Base-by-base conservation (phyloP, 352 stramenopile genomes). In the Pythium brassicae region DNA sequence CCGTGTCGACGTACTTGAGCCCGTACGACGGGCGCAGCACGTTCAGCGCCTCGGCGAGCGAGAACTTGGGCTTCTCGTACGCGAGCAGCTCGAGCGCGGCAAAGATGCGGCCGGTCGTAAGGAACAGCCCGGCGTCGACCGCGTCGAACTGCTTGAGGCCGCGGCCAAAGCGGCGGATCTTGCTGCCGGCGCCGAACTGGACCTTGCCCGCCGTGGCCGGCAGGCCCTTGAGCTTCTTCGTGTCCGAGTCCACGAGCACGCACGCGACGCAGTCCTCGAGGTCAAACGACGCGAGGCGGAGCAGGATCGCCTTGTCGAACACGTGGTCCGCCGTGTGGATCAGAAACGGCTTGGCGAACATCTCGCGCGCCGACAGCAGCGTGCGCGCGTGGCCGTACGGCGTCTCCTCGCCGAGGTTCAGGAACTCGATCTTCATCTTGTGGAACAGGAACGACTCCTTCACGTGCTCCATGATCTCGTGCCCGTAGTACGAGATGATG, bases 311-410 rank as follows among this genome's bases (percentile, higher is more conserved):
- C 55, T 85, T 77, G 66, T 94, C 82, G 50, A 94, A 92, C 57
- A 94, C 80, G 62, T 92, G 84, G 56, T 94, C 82, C 4, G 84
- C 78, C 50, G 84, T 92, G 67, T 94, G 84, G 59, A 94, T 92
- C 42, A 94, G 62, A 59, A 94, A 94, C 8, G 78, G 80, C n/a
- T 83, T 78, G 1, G 68, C 62, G 56, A 94, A 94, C 74, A 92
- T 86, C 44, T 89, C 71, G 46, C 82, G 72, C 25, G 82, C 84
- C 14, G 84, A 86, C 22, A 94, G 63, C 39, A 94, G 49, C 49
- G 84, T 88, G 29, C 82, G 78, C 54, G 84, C 75, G 60, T 92
- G 76, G 34, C 79, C 78, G 53, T 90, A 53, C 87, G 17, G 71
- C 69, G 52, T 81, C 55, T 89, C 76, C 52, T 90, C 76, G 37